A percentile compares a stretch with the other conserved stretches of the same genome.
These are phyloP conservation scores for Cadophora luteo-olivacea DNA, from an alignment of 2,329 filamentous ascomycete species.

Conservation along the genomic window DNA sequence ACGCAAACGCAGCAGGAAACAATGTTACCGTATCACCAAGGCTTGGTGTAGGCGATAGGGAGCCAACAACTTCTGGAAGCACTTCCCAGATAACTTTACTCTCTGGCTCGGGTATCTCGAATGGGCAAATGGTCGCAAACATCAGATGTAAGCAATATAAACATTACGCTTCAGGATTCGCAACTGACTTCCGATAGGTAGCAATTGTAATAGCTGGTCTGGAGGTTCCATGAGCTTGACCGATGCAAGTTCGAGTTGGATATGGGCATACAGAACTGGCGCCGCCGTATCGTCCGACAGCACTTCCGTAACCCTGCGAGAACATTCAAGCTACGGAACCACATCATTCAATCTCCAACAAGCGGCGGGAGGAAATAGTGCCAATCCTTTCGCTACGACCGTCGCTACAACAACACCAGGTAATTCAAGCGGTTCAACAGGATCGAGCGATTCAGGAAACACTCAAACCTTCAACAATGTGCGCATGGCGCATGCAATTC, in stretches of 20 bases:
- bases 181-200: slow-evolving; percentile 45
- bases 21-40: slow-evolving; percentile 65
- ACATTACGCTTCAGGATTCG: background rate
- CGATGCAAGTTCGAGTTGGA: slow-evolving; percentile 53
- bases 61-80: slow-evolving; percentile 50
- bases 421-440: slow-evolving; percentile 11
- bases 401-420: slow-evolving; percentile 22
- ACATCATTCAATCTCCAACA: slow-evolving; percentile 55
- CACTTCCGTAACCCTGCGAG: slow-evolving; percentile 48
- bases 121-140: slow-evolving; percentile 61
- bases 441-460: background rate
- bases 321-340: slow-evolving; percentile 51
- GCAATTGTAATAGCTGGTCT: slow-evolving; percentile 59
- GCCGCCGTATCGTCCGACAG: slow-evolving; percentile 55
- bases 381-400: slow-evolving; percentile 37
- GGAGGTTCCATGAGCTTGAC: slow-evolving; percentile 59
- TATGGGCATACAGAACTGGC: slow-evolving; percentile 55
- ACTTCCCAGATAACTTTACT: slow-evolving; percentile 54
- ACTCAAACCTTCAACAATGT: slow-evolving; percentile 21
- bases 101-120: slow-evolving; percentile 57
- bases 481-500: slow-evolving; percentile 56
- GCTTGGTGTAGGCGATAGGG: slow-evolving; percentile 50
- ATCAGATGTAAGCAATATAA: slow-evolving; percentile 53
- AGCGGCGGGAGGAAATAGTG: slow-evolving; percentile 54
- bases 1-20: slow-evolving; percentile 55